Conservation (phyloP, 139 green algal genomes). For the Closterium sp. region DNA sequence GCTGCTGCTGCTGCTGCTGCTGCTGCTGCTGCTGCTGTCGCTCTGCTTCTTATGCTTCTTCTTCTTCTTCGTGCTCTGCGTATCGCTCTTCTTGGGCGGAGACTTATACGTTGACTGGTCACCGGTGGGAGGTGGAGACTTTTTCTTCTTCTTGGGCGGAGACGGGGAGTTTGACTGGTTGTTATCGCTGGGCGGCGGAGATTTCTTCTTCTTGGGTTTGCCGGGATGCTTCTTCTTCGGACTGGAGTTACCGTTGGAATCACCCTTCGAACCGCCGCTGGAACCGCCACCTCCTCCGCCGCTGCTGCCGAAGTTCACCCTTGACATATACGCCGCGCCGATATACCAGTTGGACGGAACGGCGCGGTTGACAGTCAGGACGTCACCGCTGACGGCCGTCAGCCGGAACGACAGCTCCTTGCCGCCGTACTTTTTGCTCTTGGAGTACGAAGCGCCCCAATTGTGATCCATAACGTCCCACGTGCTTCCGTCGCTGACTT, state of each 20-base stretch:
- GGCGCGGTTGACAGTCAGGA: neutral
- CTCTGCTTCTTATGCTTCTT: neutral
- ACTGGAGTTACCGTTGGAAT: neutral
- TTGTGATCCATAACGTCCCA: constrained; percentile 20
- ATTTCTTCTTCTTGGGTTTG: neutral
- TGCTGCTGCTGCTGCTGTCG: neutral
- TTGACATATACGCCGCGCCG: neutral
- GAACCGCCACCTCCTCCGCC: too few species aligned
- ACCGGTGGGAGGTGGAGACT: neutral
- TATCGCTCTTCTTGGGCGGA: neutral
- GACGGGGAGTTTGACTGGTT: neutral
- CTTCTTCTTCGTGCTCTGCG: neutral
- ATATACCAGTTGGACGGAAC: constrained; percentile 3
- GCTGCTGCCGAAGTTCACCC: neutral
- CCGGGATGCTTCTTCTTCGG: neutral
- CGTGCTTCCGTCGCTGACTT: neutral
- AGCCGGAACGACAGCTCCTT: constrained; percentile 16
- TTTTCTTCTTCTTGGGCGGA: neutral
- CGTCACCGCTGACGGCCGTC: neutral
- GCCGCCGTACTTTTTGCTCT: neutral
- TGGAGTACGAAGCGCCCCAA: constrained; percentile 9
- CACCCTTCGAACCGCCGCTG: too few species aligned
- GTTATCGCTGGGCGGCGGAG: neutral
- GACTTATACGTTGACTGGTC: neutral
- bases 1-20: neutral